phyloP scores from a whole-genome alignment of 176 grass and related monocot species.

The Dendrocalamus sinicus region DNA sequence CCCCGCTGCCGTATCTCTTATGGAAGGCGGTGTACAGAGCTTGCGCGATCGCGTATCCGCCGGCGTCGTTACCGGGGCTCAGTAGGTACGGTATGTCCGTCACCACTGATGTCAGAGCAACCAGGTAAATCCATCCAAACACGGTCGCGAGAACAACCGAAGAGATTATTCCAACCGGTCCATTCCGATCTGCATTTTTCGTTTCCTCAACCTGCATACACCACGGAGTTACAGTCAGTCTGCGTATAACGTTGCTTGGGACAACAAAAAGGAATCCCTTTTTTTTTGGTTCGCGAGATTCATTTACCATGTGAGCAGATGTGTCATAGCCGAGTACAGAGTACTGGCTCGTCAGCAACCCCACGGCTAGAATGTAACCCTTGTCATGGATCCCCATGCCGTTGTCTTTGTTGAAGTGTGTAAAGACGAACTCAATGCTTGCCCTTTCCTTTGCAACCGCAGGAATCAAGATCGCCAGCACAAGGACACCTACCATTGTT shows the following conservation, averaged over 20 bases:
- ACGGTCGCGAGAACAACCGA: no score
- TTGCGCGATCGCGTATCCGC: conserved; percentile 82
- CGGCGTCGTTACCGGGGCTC: conserved; percentile 72
- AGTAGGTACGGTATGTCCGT: conserved; percentile 77
- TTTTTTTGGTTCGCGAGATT: no score
- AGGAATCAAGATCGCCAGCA: no score
- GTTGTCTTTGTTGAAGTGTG: conserved; percentile 85
- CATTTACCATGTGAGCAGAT: conserved; percentile 39
- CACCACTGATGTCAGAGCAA: neutral
- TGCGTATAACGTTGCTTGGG: no score
- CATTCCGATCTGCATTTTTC: conserved; percentile 76
- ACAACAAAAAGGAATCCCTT: no score
- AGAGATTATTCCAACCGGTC: conserved; percentile 4
- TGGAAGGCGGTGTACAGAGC: conserved; percentile 55
- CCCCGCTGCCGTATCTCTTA: conserved; percentile 57
- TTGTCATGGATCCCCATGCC: neutral
- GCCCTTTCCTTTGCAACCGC: no score
- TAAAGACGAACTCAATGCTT: conserved; percentile 61
- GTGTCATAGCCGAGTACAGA: conserved; percentile 43
- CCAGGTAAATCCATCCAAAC: no score
- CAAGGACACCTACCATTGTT: no score
- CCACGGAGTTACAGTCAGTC: no score
- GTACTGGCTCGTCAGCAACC: conserved; percentile 59
- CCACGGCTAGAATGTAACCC: no score
- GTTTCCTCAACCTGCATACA: conserved; percentile 52